phyloP scores from a whole-genome alignment of 2,329 filamentous ascomycete species.

The Arachnopeziza araneosa region DNA sequence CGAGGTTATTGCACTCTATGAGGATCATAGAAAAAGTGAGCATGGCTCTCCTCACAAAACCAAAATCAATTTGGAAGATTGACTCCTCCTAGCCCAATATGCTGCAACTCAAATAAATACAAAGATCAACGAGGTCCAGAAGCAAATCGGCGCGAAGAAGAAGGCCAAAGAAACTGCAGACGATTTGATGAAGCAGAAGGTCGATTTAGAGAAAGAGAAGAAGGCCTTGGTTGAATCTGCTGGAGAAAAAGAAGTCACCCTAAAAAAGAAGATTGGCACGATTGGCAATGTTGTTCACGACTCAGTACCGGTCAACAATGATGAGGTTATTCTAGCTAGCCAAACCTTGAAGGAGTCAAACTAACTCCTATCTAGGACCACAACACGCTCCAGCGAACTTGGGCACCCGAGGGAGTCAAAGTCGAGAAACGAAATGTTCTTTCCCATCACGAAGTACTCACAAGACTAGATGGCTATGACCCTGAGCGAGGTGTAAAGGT shows the following conservation, averaged over 20 bases:
- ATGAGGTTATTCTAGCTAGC: conserved; percentile 53
- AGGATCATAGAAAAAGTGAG: conserved; percentile 74
- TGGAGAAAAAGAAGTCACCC: conserved; percentile 64
- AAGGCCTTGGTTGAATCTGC: conserved; percentile 72
- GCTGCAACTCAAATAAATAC: conserved; percentile 73
- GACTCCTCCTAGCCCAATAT: conserved; percentile 55
- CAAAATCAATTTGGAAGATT: conserved; percentile 1
- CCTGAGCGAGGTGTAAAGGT: conserved; percentile 90
- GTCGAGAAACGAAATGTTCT: conserved; percentile 73
- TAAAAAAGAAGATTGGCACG: conserved; percentile 73
- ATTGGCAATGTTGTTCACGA: conserved; percentile 92
- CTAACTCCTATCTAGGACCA: conserved; percentile 51
- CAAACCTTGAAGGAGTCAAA: neutral
- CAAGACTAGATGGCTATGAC: conserved; percentile 84
- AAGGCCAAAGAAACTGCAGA: conserved; percentile 88
- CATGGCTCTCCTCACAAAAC: neutral
- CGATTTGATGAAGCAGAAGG: conserved; percentile 74
- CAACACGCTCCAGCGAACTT: conserved; percentile 71
- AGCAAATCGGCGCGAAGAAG: conserved; percentile 86
- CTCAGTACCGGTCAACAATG: conserved; percentile 75
- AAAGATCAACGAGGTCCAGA: conserved; percentile 83
- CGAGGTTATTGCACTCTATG: conserved; percentile 80
- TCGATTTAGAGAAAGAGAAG: conserved; percentile 73
- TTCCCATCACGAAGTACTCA: conserved; percentile 92
- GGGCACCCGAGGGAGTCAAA: conserved; percentile 70